Conservation (phyloP, 139 green algal species). For the Chlamydomonas incerta region DNA sequence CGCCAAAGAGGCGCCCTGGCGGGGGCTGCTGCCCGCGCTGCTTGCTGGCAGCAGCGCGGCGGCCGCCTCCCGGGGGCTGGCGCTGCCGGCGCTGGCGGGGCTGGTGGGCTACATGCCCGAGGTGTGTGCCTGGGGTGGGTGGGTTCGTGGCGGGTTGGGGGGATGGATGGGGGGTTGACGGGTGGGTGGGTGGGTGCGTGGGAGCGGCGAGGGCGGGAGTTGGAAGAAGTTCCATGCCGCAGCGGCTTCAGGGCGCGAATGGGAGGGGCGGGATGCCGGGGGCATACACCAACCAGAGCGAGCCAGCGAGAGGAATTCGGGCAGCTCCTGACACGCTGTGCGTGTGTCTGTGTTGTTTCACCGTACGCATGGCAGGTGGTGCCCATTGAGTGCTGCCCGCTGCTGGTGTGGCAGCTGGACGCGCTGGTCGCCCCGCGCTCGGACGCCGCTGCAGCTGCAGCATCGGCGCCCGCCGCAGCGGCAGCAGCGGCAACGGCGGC, state of each 20-base stretch:
- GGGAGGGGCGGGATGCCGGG: too few species aligned
- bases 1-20: conserved; percentile 6
- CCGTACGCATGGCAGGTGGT: too few species aligned
- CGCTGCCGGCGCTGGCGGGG: neutral
- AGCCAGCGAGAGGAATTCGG: too few species aligned
- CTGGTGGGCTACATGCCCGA: conserved; percentile 9
- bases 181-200: neutral
- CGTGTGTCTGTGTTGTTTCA: too few species aligned
- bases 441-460: neutral
- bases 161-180: neutral
- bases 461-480: neutral
- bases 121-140: neutral
- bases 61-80: neutral
- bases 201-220: too few species aligned
- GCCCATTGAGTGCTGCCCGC: neutral
- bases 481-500: neutral
- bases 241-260: too few species aligned
- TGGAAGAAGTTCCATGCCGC: too few species aligned
- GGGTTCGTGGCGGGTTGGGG: neutral
- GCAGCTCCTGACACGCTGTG: too few species aligned
- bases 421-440: neutral
- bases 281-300: too few species aligned
- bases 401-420: neutral
- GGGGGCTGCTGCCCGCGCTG: neutral
- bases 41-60: neutral